phyloP scores from a whole-genome alignment of 2,329 filamentous ascomycete species.

The Cytospora mali region DNA sequence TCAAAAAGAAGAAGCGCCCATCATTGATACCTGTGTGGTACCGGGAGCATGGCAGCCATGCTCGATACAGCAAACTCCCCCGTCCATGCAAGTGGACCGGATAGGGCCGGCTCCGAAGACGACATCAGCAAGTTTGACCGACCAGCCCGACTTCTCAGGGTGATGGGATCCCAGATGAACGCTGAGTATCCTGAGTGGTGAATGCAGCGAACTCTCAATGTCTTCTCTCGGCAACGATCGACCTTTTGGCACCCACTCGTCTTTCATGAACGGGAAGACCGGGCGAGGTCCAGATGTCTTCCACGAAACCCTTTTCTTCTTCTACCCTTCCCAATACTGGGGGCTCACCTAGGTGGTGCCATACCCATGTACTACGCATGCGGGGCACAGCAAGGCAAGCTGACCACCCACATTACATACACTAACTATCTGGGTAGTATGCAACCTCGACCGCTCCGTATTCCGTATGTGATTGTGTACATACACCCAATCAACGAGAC shows the following conservation, averaged over 20 bases:
- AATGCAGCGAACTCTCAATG: no score
- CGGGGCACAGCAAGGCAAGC: conserved; percentile 8
- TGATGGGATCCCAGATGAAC: no score
- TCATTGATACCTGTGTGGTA: background rate
- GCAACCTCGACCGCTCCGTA: background rate
- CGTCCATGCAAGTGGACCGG: background rate
- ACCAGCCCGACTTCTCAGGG: background rate
- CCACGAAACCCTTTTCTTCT: conserved; percentile 6
- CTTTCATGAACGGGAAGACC: background rate
- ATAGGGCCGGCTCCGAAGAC: background rate
- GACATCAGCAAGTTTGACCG: background rate
- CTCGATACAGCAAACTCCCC: background rate
- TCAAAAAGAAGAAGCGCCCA: background rate
- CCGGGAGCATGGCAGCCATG: background rate
- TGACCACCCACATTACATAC: conserved; percentile 16
- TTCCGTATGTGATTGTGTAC: no score
- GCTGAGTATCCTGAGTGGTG: no score
- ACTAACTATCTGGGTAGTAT: background rate
- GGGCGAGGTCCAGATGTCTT: conserved; percentile 10
- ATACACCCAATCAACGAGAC: conserved; percentile 18
- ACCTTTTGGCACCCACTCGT: no score
- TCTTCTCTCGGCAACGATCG: no score
- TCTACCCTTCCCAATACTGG: background rate
- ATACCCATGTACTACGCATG: background rate
- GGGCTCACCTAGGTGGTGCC: background rate